Percentiles rank a stretch among this genome's conserved stretches.
Conservation (phyloP, 176 grass and related monocot genomes). For the Canna indica region DNA sequence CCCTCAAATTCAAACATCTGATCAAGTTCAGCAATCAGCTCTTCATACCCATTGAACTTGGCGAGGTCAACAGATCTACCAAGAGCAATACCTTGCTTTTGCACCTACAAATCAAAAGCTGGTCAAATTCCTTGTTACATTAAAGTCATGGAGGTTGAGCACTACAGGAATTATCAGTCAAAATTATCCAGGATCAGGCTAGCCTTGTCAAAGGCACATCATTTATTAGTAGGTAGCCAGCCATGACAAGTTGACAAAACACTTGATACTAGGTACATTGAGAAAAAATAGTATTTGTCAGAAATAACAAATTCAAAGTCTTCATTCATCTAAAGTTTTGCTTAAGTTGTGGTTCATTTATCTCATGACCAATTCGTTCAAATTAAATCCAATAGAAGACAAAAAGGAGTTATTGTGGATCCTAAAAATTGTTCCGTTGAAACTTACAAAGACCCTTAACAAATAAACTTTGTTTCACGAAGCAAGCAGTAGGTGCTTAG, state of each 20-base stretch:
- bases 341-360: background rate
- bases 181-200: background rate
- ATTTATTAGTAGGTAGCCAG: too few species aligned
- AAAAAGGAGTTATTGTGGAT: background rate
- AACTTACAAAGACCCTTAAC: too few species aligned
- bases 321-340: background rate
- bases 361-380: background rate
- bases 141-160: background rate
- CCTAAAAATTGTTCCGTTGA: too few species aligned
- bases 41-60: conserved; percentile 62
- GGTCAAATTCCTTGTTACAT: background rate
- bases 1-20: conserved; percentile 90
- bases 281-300: too few species aligned
- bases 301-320: too few species aligned
- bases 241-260: background rate
- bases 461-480: too few species aligned
- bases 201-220: too few species aligned
- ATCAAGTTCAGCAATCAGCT: conserved; percentile 66
- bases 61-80: conserved; percentile 88
- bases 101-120: conserved; percentile 48
- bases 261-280: too few species aligned
- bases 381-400: background rate
- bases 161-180: too few species aligned
- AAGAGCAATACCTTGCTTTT: conserved; percentile 93
- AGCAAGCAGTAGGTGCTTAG: too few species aligned